Conservation (phyloP, 2,329 filamentous ascomycete species). For the Sordariomycetes sp. region DNA sequence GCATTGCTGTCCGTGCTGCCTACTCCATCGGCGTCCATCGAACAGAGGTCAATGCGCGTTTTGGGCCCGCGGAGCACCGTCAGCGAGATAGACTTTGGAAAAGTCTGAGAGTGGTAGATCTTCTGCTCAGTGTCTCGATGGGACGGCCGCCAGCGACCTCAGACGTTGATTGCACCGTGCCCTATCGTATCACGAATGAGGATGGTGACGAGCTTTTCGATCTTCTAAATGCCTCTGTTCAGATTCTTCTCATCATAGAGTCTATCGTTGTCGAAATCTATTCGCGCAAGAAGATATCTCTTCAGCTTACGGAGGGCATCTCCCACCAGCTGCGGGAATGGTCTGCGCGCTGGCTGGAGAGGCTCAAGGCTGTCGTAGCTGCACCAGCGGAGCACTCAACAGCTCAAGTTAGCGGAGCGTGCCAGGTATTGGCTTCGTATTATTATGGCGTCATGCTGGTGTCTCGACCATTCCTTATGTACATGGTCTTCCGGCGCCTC, state of each 20-base stretch:
- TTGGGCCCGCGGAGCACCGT: conserved; percentile 30
- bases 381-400: conserved; percentile 11
- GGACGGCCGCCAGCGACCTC: conserved; percentile 43
- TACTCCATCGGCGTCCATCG: conserved; percentile 45
- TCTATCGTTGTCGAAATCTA: conserved; percentile 42
- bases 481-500: conserved; percentile 38
- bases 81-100: conserved; percentile 44
- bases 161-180: conserved; percentile 44
- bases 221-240: conserved; percentile 40
- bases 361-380: conserved; percentile 28
- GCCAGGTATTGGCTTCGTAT: conserved; percentile 41
- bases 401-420: conserved; percentile 32
- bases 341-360: conserved; percentile 37
- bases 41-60: conserved; percentile 43
- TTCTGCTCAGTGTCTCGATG: conserved; percentile 45
- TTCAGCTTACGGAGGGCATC: conserved; percentile 43
- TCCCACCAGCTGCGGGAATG: conserved; percentile 42
- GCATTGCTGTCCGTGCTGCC: conserved; percentile 40
- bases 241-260: conserved; percentile 42
- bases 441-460: conserved; percentile 51
- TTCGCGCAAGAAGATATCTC: conserved; percentile 41
- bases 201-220: conserved; percentile 30
- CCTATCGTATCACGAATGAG: conserved; percentile 27
- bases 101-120: conserved; percentile 39
- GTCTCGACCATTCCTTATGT: conserved; percentile 46